Percentiles rank a stretch among this genome's conserved stretches.
Conservation (phyloP, 1,284 basidiomycete genomes). For the Boletus mariae region DNA sequence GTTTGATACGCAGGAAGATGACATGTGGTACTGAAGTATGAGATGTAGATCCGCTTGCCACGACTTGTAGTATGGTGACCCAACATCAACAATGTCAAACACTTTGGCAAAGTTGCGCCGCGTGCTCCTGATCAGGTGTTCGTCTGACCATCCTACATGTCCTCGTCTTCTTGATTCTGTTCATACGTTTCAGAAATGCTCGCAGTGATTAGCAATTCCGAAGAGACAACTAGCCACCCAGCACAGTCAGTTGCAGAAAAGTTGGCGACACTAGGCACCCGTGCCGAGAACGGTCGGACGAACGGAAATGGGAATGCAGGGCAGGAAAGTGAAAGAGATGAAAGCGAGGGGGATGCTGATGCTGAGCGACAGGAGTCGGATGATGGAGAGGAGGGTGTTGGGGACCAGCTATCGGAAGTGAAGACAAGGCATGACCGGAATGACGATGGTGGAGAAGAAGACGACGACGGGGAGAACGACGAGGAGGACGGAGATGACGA, state of each 20-base stretch:
- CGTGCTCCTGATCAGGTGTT: not conserved
- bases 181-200: slow-evolving; percentile 11
- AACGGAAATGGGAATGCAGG: slow-evolving; percentile 18
- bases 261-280: not conserved
- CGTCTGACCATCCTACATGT: slow-evolving; percentile 14
- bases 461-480: slow-evolving; percentile 31
- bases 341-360: slow-evolving; percentile 5
- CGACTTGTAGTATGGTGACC: no score
- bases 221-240: not conserved
- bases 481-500: slow-evolving; percentile 50
- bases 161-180: not conserved
- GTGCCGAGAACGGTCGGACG: slow-evolving; percentile 5
- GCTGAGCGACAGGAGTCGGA: slow-evolving; percentile 7
- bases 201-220: not conserved
- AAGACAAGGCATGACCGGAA: slow-evolving; percentile 3
- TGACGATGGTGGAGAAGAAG: slow-evolving; percentile 27
- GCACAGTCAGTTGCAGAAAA: slow-evolving; percentile 4
- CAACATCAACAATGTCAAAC: not conserved
- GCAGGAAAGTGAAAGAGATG: slow-evolving; percentile 2
- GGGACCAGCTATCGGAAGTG: slow-evolving; percentile 3
- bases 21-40: not conserved
- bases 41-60: no score
- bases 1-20: no score
- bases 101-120: not conserved
- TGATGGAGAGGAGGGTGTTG: slow-evolving; percentile 1